These are phyloP conservation scores for Alternaria sp. DNA, from an alignment of 2,329 filamentous ascomycete species.

Conservation along the genomic window DNA sequence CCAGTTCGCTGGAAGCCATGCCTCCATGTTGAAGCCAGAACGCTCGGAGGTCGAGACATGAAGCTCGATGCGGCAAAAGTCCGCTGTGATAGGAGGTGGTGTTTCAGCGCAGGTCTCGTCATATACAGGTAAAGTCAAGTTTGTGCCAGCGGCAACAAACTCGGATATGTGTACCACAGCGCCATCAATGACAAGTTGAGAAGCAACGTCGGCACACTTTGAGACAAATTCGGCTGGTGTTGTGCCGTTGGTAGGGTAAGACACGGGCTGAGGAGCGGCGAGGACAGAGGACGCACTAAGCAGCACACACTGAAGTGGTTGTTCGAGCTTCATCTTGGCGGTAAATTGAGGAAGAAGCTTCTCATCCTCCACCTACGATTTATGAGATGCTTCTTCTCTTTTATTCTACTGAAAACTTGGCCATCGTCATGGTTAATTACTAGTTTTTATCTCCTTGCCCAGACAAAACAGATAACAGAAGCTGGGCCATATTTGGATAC, in stretches of 20 bases:
- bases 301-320: slow-evolving; percentile 23
- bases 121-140: slow-evolving; percentile 51
- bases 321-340: slow-evolving; percentile 32
- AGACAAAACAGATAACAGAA: slow-evolving; percentile 8
- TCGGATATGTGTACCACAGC: slow-evolving; percentile 51
- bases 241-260: slow-evolving; percentile 2
- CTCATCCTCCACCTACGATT: neutral
- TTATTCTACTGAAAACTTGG: slow-evolving; percentile 5
- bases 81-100: slow-evolving; percentile 42
- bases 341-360: slow-evolving; percentile 1
- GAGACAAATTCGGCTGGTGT: slow-evolving; percentile 28
- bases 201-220: slow-evolving; percentile 41
- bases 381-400: slow-evolving; percentile 2
- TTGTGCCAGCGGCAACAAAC: slow-evolving; percentile 53
- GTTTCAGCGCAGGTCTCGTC: slow-evolving; percentile 51
- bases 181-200: slow-evolving; percentile 43
- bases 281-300: slow-evolving; percentile 20
- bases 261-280: slow-evolving; percentile 13
- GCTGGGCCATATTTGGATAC: slow-evolving; percentile 1
- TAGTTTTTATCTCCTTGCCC: neutral
- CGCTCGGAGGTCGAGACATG: slow-evolving; percentile 52
- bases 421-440: slow-evolving; percentile 1
- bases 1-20: slow-evolving; percentile 56
- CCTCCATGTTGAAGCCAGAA: slow-evolving; percentile 56
- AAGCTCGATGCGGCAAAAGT: slow-evolving; percentile 55